Evolutionary conservation across 1,139 yeast species (phyloP).

Genomic region (Geotrichum candidum): DNA sequence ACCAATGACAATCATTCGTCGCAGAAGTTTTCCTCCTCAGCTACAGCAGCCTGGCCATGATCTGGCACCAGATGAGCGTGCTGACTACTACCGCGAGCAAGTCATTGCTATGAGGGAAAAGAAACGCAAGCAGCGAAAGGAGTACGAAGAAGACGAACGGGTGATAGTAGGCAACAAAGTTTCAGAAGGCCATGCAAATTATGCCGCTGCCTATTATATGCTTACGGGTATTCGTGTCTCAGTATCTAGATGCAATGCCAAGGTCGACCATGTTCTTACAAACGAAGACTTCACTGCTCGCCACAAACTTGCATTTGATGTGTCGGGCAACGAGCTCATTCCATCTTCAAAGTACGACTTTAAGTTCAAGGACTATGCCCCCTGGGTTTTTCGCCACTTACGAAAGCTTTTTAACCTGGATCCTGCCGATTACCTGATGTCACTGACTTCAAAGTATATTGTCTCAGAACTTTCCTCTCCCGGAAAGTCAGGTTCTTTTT

Average conservation of each 20-base stretch:
- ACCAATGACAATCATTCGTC: constrained; percentile 15
- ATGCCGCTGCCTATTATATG: constrained; percentile 94
- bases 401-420: constrained; percentile 77
- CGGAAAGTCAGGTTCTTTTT: constrained; percentile 94
- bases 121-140: constrained; percentile 38
- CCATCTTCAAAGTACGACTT: constrained; percentile 93
- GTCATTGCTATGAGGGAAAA: constrained; percentile 33
- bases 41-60: constrained; percentile 8
- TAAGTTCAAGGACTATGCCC: constrained; percentile 93
- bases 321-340: constrained; percentile 82
- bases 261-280: constrained; percentile 66
- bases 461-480: constrained; percentile 91
- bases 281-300: constrained; percentile 64
- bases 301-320: constrained; percentile 78
- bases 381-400: constrained; percentile 86
- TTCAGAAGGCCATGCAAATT: constrained; percentile 88
- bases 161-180: constrained; percentile 77
- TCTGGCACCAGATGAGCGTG: constrained; percentile 12
- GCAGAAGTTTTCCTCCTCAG: constrained; percentile 17
- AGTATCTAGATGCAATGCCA: constrained; percentile 79
- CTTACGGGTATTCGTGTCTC: constrained; percentile 94
- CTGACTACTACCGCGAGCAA: constrained; percentile 17
- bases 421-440: constrained; percentile 91
- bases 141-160: constrained; percentile 51
- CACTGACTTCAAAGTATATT: constrained; percentile 88